Evolutionary conservation across 805 yeast species (phyloP), one percentile per base, ranked within the genome.

Genomic region (Wickerhamiella alocasiicola): DNA sequence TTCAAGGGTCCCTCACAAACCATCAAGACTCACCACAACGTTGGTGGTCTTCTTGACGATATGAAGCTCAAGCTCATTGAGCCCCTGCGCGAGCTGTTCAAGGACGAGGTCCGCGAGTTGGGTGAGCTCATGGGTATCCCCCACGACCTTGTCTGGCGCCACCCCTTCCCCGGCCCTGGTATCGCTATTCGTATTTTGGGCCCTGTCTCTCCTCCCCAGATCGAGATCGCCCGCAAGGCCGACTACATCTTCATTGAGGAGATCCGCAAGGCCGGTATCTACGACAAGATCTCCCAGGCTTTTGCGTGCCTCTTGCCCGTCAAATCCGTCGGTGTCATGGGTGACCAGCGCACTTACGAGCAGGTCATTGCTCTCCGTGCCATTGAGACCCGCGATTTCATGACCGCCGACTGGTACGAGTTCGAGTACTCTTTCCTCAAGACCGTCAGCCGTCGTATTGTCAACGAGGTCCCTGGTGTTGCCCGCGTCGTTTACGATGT

Each of bases 91-190:
- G 99, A 91, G 71, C 74, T 91, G 57, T 91, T 91, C 75, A 91
- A 91, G 68, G 99, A 91, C 63, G 99, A 91, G 72, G 99, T 91
- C 44, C 84, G 99, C 66, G 82, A 79, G 55, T 70, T 91, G 53
- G 99, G 99, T 66, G 83, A 84, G 68, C 66, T 91, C 41, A 68
- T 91, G 67, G 95, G 95, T 38, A 88, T 91, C 55, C 93, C 96
- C 26, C 91, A 83, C 59, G 97, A 91, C 55, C 73, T 91, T 54
- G 97, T 91, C 52, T 88, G 97, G 97, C 83, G 99, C 72, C 99
- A 91, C 62, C 99, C 99, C 44, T 91, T 91, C 94, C 99, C 99
- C 55, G 99, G 99, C 61, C 99, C 99, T 62, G 99, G 99, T 70
- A 81, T 91, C 60, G 99, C 96, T 53, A 91, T 91, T 63, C 80